Evolutionary conservation across 495 filamentous ascomycete species (phyloP).

Genomic region (Niebla homalea): DNA sequence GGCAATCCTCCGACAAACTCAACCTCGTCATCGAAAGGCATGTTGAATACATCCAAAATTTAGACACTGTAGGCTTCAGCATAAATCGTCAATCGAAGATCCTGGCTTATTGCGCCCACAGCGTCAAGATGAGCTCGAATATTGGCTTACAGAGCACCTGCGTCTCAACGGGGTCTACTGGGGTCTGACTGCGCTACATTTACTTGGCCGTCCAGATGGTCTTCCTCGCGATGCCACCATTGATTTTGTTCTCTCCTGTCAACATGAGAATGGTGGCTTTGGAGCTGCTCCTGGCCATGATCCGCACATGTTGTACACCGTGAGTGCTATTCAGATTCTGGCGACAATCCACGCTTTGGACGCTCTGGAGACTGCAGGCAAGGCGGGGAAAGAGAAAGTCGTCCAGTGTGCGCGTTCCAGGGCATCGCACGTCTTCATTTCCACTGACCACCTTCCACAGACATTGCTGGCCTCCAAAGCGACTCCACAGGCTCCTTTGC

Average conservation of each 20-base stretch:
- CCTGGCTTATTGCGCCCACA: slow-evolving; percentile 24
- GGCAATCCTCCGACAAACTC: slow-evolving; percentile 44
- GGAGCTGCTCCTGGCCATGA: slow-evolving; percentile 90
- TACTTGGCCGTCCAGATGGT: slow-evolving; percentile 66
- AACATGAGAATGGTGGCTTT: slow-evolving; percentile 78
- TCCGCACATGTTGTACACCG: slow-evolving; percentile 87
- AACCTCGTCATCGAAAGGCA: slow-evolving; percentile 60
- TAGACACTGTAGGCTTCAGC: slow-evolving; percentile 58
- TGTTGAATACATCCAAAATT: slow-evolving; percentile 82
- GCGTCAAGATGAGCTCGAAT: slow-evolving; percentile 86
- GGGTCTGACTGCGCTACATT: slow-evolving; percentile 79
- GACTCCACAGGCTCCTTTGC: slow-evolving; percentile 69
- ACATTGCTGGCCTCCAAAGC: slow-evolving; percentile 72
- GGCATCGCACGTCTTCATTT: slow-evolving; percentile 7
- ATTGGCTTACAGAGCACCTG: slow-evolving; percentile 93
- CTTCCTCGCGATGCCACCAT: slow-evolving; percentile 72
- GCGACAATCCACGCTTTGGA: slow-evolving; percentile 72
- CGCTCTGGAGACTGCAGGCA: slow-evolving; percentile 56
- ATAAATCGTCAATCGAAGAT: background rate
- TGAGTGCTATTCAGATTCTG: slow-evolving; percentile 85
- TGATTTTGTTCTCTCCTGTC: slow-evolving; percentile 83
- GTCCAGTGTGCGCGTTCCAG: slow-evolving; percentile 48
- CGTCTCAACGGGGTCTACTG: slow-evolving; percentile 92
- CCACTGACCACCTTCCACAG: slow-evolving; percentile 27
- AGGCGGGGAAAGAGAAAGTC: slow-evolving; percentile 54